Evolutionary conservation across 2,329 filamentous ascomycete genomes (phyloP).

Genomic region (Trichoderma sp.): DNA sequence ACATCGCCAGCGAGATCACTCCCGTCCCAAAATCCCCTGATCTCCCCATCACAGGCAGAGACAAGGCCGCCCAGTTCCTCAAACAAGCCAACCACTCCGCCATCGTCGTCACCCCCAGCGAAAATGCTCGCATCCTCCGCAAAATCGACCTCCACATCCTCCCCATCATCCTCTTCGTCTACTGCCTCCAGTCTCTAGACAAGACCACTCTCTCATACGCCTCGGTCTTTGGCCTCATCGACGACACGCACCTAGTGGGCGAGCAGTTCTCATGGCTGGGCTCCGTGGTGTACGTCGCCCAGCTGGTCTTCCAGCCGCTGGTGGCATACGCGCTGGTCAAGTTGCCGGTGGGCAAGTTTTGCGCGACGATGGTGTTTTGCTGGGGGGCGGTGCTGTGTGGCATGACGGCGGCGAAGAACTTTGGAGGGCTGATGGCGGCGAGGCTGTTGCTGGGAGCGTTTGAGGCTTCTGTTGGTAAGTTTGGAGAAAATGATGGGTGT

Average conservation of each 20-base stretch:
- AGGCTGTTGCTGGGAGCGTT: slow-evolving; percentile 53
- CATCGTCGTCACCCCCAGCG: slow-evolving; percentile 54
- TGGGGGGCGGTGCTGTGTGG: slow-evolving; percentile 58
- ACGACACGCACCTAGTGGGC: slow-evolving; percentile 53
- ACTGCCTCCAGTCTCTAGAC: slow-evolving; percentile 46
- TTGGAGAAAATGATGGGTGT: not conserved
- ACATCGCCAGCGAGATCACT: slow-evolving; percentile 12
- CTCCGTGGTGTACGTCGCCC: slow-evolving; percentile 43
- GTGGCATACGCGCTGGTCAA: slow-evolving; percentile 60
- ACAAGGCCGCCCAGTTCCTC: slow-evolving; percentile 56
- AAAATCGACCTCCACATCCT: slow-evolving; percentile 56
- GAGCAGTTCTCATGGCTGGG: slow-evolving; percentile 68
- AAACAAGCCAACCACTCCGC: slow-evolving; percentile 47
- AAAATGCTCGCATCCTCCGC: slow-evolving; percentile 52
- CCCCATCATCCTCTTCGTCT: slow-evolving; percentile 56
- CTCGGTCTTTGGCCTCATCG: slow-evolving; percentile 64
- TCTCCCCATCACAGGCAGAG: slow-evolving; percentile 34
- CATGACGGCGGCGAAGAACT: slow-evolving; percentile 56
- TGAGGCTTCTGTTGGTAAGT: slow-evolving; percentile 48
- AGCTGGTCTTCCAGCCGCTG: slow-evolving; percentile 53
- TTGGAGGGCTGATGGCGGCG: slow-evolving; percentile 49
- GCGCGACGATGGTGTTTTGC: slow-evolving; percentile 53
- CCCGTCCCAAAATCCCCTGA: slow-evolving; percentile 2
- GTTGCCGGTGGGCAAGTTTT: slow-evolving; percentile 59
- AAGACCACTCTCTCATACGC: slow-evolving; percentile 57